Conservation (phyloP, 495 filamentous ascomycete species). For the Trichoderma virens region DNA sequence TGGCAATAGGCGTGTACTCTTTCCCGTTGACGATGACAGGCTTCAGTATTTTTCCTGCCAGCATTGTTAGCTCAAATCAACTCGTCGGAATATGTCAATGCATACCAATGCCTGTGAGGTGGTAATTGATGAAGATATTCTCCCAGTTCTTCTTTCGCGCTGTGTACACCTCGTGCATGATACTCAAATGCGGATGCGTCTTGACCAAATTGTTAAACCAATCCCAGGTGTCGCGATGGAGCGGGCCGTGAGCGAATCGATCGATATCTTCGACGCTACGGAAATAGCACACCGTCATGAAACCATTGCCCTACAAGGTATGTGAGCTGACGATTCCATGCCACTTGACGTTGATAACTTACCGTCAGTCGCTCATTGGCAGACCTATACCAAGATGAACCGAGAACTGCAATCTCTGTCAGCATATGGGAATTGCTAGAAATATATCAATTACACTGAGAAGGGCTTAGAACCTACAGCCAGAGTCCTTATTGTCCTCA, state of each 20-base stretch:
- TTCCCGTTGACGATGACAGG: neutral
- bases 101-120: neutral
- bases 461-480: neutral
- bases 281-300: conserved; percentile 33
- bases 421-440: neutral
- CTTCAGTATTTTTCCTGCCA: neutral
- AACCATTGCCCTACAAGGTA: neutral
- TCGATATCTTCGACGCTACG: conserved; percentile 38
- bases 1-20: neutral
- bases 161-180: neutral
- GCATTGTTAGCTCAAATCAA: neutral
- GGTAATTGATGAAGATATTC: conserved; percentile 1
- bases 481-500: neutral
- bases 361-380: neutral
- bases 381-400: neutral
- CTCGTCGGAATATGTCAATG: neutral
- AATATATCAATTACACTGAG: neutral
- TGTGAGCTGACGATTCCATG: neutral
- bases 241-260: conserved; percentile 38
- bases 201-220: conserved; percentile 26
- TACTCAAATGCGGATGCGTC: neutral
- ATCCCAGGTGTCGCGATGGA: conserved; percentile 40
- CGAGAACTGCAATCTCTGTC: neutral
- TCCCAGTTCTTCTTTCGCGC: neutral
- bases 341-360: neutral